These are phyloP conservation scores for Paralagenidium karlingii DNA, from an alignment of 352 stramenopile genomes.

Conservation along the genomic window DNA sequence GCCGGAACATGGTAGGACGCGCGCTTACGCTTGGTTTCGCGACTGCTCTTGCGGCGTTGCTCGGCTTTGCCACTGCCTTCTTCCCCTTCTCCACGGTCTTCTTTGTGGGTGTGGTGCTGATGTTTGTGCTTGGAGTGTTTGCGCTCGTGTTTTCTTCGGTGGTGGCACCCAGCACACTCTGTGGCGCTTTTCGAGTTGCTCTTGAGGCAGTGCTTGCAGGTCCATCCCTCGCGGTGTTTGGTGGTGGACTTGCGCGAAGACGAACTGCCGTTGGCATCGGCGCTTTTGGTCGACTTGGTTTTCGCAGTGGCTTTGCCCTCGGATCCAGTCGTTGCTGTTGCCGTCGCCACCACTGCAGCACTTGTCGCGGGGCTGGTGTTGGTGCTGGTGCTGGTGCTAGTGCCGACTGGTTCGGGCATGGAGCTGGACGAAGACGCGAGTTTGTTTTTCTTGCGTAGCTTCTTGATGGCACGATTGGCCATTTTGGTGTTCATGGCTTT, in stretches of 20 bases:
- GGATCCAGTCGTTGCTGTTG: not conserved
- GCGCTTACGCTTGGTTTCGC: conserved; percentile 45
- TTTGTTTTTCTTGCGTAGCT: conserved; percentile 23
- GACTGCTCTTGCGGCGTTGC: conserved; percentile 36
- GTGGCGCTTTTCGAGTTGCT: conserved; percentile 24
- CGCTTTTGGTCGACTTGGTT: conserved; percentile 7
- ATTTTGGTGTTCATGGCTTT: conserved; percentile 63
- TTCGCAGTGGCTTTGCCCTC: conserved; percentile 1
- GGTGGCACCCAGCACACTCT: conserved; percentile 30
- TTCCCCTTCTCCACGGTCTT: conserved; percentile 2
- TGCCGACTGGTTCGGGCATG: not conserved
- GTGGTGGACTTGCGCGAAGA: not conserved
- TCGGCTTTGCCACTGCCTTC: conserved; percentile 11
- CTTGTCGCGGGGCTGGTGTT: conserved; percentile 1
- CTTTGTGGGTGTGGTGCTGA: conserved; percentile 4
- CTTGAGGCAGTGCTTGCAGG: conserved; percentile 27
- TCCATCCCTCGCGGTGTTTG: conserved; percentile 15
- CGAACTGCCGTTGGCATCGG: not conserved
- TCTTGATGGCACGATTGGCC: conserved; percentile 51
- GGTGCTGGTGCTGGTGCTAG: conserved; percentile 3
- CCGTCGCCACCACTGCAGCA: not conserved
- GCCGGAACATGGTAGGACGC: conserved; percentile 73
- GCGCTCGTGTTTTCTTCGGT: conserved; percentile 7
- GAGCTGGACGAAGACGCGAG: too few relatives aligned
- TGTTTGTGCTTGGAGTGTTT: conserved; percentile 6